Evolutionary conservation across 164 flowering plant species (phyloP).

Genomic region (Berberis vulgaris): DNA sequence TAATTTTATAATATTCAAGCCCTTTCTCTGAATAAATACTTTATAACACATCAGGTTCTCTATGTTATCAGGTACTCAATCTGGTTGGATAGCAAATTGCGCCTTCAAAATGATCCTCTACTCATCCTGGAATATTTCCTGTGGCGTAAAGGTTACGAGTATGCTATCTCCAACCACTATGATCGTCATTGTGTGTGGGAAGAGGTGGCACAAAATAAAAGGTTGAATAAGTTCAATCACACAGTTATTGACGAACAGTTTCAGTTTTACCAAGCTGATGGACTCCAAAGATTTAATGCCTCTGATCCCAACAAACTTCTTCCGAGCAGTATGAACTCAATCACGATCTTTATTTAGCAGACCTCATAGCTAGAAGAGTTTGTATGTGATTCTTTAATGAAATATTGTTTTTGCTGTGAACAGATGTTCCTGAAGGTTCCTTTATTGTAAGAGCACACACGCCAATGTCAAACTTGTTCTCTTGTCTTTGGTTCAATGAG

Average conservation of each 20-base stretch:
- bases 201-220: slow-evolving; percentile 91
- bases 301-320: slow-evolving; percentile 75
- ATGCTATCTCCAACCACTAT: slow-evolving; percentile 94
- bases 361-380: neutral
- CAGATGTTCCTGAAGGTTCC: slow-evolving; percentile 99
- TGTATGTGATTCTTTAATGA: neutral
- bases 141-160: slow-evolving; percentile 82
- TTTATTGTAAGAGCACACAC: slow-evolving; percentile 93
- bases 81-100: slow-evolving; percentile 96
- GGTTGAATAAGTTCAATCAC: slow-evolving; percentile 85
- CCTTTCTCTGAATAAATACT: neutral
- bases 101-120: slow-evolving; percentile 84
- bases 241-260: slow-evolving; percentile 87
- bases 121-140: slow-evolving; percentile 81
- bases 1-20: neutral
- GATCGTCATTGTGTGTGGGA: slow-evolving; percentile 98
- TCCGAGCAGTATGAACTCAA: slow-evolving; percentile 70
- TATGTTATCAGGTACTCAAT: slow-evolving; percentile 72
- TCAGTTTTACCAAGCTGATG: slow-evolving; percentile 81
- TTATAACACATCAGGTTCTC: neutral
- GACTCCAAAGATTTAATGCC: slow-evolving; percentile 71
- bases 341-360: neutral
- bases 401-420: slow-evolving; percentile 9
- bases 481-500: slow-evolving; percentile 99
- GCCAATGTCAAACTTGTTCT: slow-evolving; percentile 97